phyloP scores from a whole-genome alignment of 768 basidiomycete genomes.

The Termitomyces eurrhizus region DNA sequence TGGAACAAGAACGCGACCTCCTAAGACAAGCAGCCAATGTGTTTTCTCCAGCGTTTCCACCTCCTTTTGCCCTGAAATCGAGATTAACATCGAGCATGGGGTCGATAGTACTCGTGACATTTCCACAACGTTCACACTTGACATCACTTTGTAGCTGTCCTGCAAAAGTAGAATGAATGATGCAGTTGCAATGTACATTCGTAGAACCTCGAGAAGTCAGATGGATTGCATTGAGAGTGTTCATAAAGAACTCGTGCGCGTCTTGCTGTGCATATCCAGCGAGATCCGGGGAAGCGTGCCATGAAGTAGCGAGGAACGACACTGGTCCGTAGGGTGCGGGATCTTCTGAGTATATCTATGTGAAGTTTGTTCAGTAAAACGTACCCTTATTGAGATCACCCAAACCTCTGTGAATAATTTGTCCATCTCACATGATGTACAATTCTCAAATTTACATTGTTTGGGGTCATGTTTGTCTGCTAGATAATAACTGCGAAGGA shows the following conservation, averaged over 20 bases:
- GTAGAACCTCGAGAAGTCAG: slow-evolving; percentile 69
- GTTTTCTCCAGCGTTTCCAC: slow-evolving; percentile 44
- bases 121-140: slow-evolving; percentile 81
- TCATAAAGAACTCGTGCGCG: slow-evolving; percentile 85
- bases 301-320: slow-evolving; percentile 78
- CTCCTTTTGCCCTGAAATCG: slow-evolving; percentile 61
- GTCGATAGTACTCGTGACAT: slow-evolving; percentile 74
- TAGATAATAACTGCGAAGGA: slow-evolving; percentile 85
- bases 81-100: slow-evolving; percentile 90
- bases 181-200: slow-evolving; percentile 80
- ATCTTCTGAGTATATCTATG: slow-evolving; percentile 55
- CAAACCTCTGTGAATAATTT: slow-evolving; percentile 70
- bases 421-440: slow-evolving; percentile 94
- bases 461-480: slow-evolving; percentile 82
- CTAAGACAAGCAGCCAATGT: slow-evolving; percentile 75
- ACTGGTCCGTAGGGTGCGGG: slow-evolving; percentile 72
- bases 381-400: background rate
- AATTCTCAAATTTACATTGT: slow-evolving; percentile 66
- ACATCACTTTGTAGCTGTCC: slow-evolving; percentile 88
- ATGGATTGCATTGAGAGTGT: slow-evolving; percentile 85
- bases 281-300: slow-evolving; percentile 77
- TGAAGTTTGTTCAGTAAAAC: background rate
- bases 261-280: slow-evolving; percentile 95
- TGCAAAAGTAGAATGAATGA: slow-evolving; percentile 87
- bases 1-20: slow-evolving; percentile 39